Percentiles rank a stretch among this genome's conserved stretches.
Evolutionary conservation across 2,329 filamentous ascomycete genomes (phyloP).

Genomic region (Exophiala mesophila): DNA sequence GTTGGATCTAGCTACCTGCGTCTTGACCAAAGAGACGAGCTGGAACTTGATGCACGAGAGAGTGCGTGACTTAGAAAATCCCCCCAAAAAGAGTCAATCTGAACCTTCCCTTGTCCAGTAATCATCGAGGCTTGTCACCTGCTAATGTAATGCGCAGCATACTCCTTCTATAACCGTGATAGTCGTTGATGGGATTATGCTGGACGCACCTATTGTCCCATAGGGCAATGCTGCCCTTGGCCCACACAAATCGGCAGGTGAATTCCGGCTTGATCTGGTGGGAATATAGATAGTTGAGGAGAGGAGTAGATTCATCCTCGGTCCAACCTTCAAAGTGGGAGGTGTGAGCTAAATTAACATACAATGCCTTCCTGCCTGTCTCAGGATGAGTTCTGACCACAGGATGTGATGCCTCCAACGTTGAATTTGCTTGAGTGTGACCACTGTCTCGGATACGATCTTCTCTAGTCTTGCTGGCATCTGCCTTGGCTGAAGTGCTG

Average conservation of each 20-base stretch:
- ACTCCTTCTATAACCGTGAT: conserved; percentile 21
- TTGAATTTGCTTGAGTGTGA: conserved; percentile 7
- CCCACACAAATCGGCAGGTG: conserved; percentile 45
- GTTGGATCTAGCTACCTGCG: no score
- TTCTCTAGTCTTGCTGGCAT: conserved; percentile 29
- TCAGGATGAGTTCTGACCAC: conserved; percentile 33
- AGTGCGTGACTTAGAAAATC: no score
- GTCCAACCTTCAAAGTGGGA: conserved; percentile 29
- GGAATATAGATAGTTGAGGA: conserved; percentile 27
- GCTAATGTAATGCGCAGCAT: conserved; percentile 23
- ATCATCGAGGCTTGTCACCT: conserved; percentile 20
- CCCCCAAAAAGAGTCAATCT: no score
- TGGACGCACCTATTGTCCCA: conserved; percentile 45
- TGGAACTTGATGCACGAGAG: no score
- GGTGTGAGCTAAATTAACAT: conserved; percentile 33
- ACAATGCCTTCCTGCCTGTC: conserved; percentile 33
- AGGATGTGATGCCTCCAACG: conserved; percentile 30
- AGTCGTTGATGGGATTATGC: conserved; percentile 26
- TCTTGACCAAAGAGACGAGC: no score
- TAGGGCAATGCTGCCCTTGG: conserved; percentile 46
- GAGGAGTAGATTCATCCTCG: conserved; percentile 26
- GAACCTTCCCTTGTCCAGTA: no score
- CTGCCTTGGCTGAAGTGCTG: conserved; percentile 22
- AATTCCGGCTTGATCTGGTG: conserved; percentile 25
- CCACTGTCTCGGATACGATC: conserved; percentile 24